Evolutionary conservation across 2,329 filamentous ascomycete genomes (phyloP), one percentile per base, ranked within the genome.

Genomic region (Penicillium sp.): DNA sequence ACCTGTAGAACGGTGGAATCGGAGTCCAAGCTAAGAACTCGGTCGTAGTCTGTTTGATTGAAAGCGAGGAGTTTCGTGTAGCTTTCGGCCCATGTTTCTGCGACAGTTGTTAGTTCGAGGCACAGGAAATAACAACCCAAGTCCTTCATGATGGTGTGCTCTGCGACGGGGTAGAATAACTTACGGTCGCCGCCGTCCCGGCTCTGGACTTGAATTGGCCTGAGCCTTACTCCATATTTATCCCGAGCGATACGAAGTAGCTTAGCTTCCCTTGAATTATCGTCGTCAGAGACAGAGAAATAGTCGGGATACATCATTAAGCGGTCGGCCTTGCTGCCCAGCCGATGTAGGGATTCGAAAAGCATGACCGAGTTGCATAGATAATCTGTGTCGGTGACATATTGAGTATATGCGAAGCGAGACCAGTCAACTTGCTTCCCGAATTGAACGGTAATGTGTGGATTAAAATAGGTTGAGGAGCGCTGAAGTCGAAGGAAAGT

Each of bases 31-130:
- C 71, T 69, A 10, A 81, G 66, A 33, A 81, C 72, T 78, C 73
- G 28, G 25, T 74, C 64, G 60, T 87, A 87, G 44, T 81, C 72
- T 0, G 79, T 81, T 46, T 84, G 80, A 53, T 83, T 82, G 65
- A 86, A 87, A 1, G 81, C 81, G 6, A 86, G 74, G 28, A 86
- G 78, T 61, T 87, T 87, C 20, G 81, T 85, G 60, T 81, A 82
- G 1, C 78, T 80, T 38, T 78, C 75, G 40, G 78, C 76, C 81
- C 81, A 84, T 0, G 81, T 81, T n/a, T 63, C 72, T 64, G 61
- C 6, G n/a, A 9, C 7, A 24, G 13, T 23, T 13, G 15, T 39
- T 28, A 31, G 15, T 24, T 47, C n/a, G 38, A 18, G 15, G 15
- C 15, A 18, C 15, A 18, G 15, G 2, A 18, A 18, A 18, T 18